Conservation (phyloP, 2,329 filamentous ascomycete species). For the Fusarium albidum region DNA sequence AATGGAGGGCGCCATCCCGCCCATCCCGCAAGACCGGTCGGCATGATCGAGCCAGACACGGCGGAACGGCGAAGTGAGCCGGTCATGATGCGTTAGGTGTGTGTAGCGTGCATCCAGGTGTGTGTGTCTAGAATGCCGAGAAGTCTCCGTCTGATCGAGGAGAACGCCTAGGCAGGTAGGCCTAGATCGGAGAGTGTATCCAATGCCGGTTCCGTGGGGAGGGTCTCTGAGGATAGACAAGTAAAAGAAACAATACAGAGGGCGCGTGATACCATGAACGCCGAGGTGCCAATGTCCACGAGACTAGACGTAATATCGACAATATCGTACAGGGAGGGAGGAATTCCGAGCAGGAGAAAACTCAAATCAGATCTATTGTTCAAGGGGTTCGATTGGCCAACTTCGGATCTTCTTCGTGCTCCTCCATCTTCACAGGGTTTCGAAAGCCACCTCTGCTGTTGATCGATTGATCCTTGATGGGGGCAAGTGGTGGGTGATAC, state of each 20-base stretch:
- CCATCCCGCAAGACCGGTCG: constrained; percentile 29
- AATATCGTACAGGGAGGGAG: constrained; percentile 16
- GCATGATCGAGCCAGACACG: constrained; percentile 21
- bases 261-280: constrained; percentile 10
- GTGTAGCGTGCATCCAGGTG: constrained; percentile 9
- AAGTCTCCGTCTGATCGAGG: constrained; percentile 31
- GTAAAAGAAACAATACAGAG: not conserved
- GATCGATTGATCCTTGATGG: constrained; percentile 6
- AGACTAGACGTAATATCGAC: constrained; percentile 7
- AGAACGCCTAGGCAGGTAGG: not conserved
- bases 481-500: not conserved
- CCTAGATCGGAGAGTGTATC: constrained; percentile 6
- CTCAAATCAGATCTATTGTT: constrained; percentile 2
- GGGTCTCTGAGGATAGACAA: constrained; percentile 14
- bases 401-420: not conserved
- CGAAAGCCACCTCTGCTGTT: not conserved
- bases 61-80: constrained; percentile 29
- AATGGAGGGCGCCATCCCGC: constrained; percentile 21
- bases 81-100: constrained; percentile 20
- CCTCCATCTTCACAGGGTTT: constrained; percentile 18
- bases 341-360: not conserved
- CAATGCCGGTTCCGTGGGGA: constrained; percentile 6
- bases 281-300: not conserved
- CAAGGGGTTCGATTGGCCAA: constrained; percentile 5
- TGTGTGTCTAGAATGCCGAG: constrained; percentile 25